Evolutionary conservation across 495 filamentous ascomycete genomes (phyloP), one percentile per base, ranked within the genome.

Genomic region (Staphylotrichum longicolle): DNA sequence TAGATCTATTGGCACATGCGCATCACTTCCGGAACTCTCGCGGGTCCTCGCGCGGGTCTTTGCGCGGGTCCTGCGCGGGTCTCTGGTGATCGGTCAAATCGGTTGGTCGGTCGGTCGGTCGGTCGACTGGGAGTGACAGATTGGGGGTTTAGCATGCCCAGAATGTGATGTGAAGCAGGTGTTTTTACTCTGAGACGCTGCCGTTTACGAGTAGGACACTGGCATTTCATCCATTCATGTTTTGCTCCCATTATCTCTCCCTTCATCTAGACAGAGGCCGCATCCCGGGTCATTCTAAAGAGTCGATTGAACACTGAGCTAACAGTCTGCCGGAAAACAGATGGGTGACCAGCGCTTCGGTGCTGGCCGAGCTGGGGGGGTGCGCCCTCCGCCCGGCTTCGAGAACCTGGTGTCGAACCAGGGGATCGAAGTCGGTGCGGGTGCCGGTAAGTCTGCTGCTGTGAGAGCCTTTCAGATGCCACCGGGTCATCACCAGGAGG

Each of bases 341-440:
- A 57, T 58, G 54, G 32, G 41, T 5, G 32, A 53, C 20, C 35
- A 51, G n/a, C 49, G 27, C 40, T 34, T 5, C 6, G n/a, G 41
- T 27, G 39, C 51, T 45, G 57, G 15, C 27, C 20, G 33, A 32
- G 14, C 46, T 27, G 20, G 20, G 44, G 57, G 57, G 3, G 12
- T 64, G 47, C 57, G 47, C 0, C 40, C 63, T 8, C 63, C 63
- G 30, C 62, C 62, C 5, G 62, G 62, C 27, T 61, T 64, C 42
- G 60, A 57, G 47, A 33, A 63, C 47, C 39, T 52, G 14, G 27
- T 6, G 3, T 9, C 14, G 3, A 11, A 3, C 53, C 53, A 44
- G 37, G 35, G 37, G 35, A 27, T 14, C 14, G 57, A 14, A 34
- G 48, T 42, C 40, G 39, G 42, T 3, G 58, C 47, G 49, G 41